Conservation (phyloP, 345 rosid genomes). For the Odontarrhena argentea region DNA sequence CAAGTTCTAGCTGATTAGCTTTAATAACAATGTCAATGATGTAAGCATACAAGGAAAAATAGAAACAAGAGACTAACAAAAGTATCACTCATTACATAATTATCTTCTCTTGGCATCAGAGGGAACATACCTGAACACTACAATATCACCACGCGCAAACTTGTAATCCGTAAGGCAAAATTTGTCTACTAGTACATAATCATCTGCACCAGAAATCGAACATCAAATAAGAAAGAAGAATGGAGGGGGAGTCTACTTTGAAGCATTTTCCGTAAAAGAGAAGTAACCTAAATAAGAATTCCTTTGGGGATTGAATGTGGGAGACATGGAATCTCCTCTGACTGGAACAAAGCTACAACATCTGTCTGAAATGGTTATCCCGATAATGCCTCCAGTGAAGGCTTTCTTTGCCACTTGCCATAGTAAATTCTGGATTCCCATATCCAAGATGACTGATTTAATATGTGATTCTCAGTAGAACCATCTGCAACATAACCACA, state of each 20-base stretch:
- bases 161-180: conserved; percentile 70
- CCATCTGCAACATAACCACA: conserved; percentile 47
- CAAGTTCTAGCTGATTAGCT: not conserved
- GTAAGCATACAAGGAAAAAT: not conserved
- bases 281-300: conserved; percentile 41
- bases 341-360: conserved; percentile 60
- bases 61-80: conserved; percentile 12
- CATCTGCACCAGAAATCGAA: conserved; percentile 64
- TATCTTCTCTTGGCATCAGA: conserved; percentile 17
- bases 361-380: conserved; percentile 69
- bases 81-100: not conserved
- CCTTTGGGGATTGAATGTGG: conserved; percentile 62
- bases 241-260: not conserved
- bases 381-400: conserved; percentile 61
- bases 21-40: not conserved
- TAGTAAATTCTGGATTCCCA: conserved; percentile 50
- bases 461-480: conserved; percentile 30
- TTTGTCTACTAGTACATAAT: conserved; percentile 76
- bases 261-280: not conserved
- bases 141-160: conserved; percentile 79
- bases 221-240: conserved; percentile 23
- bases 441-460: conserved; percentile 37
- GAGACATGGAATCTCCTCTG: conserved; percentile 79
- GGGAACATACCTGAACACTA: conserved; percentile 68
- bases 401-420: conserved; percentile 59